A percentile compares a stretch with the other conserved stretches of the same genome.
These are phyloP conservation scores for Kuraishia hungarica DNA, from an alignment of 805 yeast genomes.

Conservation along the genomic window DNA sequence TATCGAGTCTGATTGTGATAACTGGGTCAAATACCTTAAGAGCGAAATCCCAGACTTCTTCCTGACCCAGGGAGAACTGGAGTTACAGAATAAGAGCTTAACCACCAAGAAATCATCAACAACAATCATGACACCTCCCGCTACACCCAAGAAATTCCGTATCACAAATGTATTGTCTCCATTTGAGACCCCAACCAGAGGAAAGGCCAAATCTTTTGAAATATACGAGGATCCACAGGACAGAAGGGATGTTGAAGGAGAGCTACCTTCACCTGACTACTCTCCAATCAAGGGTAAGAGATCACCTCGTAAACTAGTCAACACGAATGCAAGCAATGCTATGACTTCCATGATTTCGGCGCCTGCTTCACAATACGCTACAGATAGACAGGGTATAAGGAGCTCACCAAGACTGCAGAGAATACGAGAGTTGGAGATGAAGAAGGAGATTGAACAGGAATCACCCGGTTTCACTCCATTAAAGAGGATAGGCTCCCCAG, in stretches of 20 bases:
- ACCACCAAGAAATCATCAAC: not conserved
- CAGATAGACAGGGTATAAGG: not conserved
- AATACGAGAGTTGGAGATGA: not conserved
- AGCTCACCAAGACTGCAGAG: not conserved
- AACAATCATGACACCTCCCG: slow-evolving; percentile 1
- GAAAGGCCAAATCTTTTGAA: not conserved
- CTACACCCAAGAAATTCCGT: not conserved
- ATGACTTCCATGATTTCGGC: not conserved
- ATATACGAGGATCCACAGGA: not conserved
- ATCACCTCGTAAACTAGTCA: slow-evolving; percentile 1
- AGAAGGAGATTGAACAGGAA: not conserved
- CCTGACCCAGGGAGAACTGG: slow-evolving; percentile 34
- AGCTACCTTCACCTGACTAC: slow-evolving; percentile 7
- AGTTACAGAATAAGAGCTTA: slow-evolving; percentile 3
- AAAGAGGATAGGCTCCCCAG: not conserved
- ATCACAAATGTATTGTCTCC: not conserved
- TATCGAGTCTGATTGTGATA: slow-evolving; percentile 72
- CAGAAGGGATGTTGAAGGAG: not conserved
- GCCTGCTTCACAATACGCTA: not conserved
- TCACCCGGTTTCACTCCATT: slow-evolving; percentile 2
- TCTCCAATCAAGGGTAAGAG: not conserved
- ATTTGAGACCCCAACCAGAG: not conserved
- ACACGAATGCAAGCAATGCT: not conserved
- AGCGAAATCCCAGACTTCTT: slow-evolving; percentile 53
- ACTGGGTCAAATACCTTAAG: slow-evolving; percentile 55